phyloP scores from a whole-genome alignment of 73 alveolate genomes.

The Symbiodinium pilosum region DNA sequence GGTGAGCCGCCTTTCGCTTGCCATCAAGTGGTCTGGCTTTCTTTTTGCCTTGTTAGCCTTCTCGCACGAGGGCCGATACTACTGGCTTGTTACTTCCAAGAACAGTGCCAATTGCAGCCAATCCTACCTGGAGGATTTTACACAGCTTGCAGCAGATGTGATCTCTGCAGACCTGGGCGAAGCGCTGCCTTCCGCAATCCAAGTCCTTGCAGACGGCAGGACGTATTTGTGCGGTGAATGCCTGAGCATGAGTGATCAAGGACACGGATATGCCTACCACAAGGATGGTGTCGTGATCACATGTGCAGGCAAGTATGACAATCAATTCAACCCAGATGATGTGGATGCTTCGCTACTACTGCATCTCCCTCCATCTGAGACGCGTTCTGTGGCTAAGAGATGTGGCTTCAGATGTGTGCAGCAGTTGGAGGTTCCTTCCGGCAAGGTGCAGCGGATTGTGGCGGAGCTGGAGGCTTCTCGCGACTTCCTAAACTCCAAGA shows the following conservation, averaged over 20 bases:
- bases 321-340: not conserved
- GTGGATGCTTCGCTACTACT: not conserved
- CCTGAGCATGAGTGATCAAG: conserved; percentile 8
- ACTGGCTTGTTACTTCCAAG: not conserved
- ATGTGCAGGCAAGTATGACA: conserved; percentile 6
- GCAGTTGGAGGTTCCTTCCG: not conserved
- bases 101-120: conserved; percentile 1
- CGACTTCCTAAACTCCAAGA: not conserved
- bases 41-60: not conserved
- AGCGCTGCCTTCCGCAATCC: not conserved
- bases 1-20: not conserved
- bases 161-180: not conserved
- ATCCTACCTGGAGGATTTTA: not conserved
- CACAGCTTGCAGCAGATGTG: not conserved
- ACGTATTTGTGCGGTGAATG: not conserved
- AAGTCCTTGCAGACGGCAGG: not conserved
- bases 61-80: not conserved
- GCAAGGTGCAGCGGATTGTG: conserved; percentile 15
- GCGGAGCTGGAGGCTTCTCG: not conserved
- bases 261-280: conserved; percentile 5
- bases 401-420: not conserved
- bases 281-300: not conserved
- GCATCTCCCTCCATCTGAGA: not conserved
- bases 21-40: conserved; percentile 21
- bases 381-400: not conserved